Evolutionary conservation across 768 basidiomycete species (phyloP), one percentile per base, ranked within the genome.

Genomic region (Auricularia cornea): DNA sequence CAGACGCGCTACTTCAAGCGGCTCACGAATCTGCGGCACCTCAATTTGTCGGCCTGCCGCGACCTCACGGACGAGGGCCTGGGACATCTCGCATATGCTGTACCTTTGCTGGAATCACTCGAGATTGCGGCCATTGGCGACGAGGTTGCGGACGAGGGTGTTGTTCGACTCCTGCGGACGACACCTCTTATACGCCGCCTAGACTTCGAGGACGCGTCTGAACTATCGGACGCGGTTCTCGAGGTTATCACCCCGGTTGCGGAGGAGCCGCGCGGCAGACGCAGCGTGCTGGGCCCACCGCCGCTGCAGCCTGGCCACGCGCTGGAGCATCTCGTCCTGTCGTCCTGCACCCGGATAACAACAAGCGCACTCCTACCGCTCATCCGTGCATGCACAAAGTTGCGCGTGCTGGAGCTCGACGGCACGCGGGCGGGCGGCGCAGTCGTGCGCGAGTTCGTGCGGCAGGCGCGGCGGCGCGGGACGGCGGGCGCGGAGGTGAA

Each of bases 201-300:
- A 44, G 94, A 97, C 71, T 76, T 97, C n/a, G 94, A 96, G 70
- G 90, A 92, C 66, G 91, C 91, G 5, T 72, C 74, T 14, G 82
- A 86, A 20, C 83, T 94, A 61, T 88, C 84, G 1, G 92, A 96
- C 72, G 75, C 78, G 2, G 81, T 94, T n/a, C 72, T 96, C 29
- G 76, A 77, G 23, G 77, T 78, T 0, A 76, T 97, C 35, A 90
- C 89, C 1, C 88, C 86, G 0, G 59, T 38, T 32, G 63, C 63
- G 16, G 61, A 59, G 28, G 40, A 33, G 20, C 26, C 28, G 59
- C 68, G 28, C 57, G 63, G 64, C 68, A 69, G 61, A 67, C 70
- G 60, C 51, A 68, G 54, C 57, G 61, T 60, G 31, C 60, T 67
- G 26, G 63, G 61, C 20, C 69, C 72, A 2, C 38, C 38, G 16